Percentiles rank a stretch among this genome's conserved stretches.
Conservation (phyloP, 1,284 basidiomycete species). For the Stereum hirsutum region DNA sequence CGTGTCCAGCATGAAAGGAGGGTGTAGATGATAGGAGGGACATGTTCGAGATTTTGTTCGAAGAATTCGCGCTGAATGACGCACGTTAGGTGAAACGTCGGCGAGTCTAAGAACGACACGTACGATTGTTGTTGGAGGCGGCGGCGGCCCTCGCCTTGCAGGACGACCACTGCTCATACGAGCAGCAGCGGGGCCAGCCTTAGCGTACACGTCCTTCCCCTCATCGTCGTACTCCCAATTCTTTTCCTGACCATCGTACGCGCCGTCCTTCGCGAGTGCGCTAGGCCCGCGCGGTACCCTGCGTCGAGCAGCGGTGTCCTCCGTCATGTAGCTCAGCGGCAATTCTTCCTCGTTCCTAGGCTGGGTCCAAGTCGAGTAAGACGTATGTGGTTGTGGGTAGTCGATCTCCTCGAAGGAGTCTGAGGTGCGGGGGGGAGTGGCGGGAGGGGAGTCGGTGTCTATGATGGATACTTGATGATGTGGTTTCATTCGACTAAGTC, state of each 20-base stretch:
- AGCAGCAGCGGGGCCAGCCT: conserved; percentile 41
- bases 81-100: neutral
- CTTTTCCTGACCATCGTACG: conserved; percentile 28
- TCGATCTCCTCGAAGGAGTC: conserved; percentile 66
- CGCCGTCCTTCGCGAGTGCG: conserved; percentile 22
- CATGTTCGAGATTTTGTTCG: conserved; percentile 74
- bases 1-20: conserved; percentile 91
- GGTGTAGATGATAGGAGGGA: conserved; percentile 84
- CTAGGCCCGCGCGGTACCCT: conserved; percentile 40
- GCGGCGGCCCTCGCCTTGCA: conserved; percentile 40
- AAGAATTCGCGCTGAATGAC: conserved; percentile 63
- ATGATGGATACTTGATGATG: conserved; percentile 56
- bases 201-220: conserved; percentile 68
- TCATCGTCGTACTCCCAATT: conserved; percentile 46
- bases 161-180: conserved; percentile 48
- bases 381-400: conserved; percentile 41
- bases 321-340: conserved; percentile 62
- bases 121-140: conserved; percentile 67
- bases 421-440: conserved; percentile 27
- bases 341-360: conserved; percentile 41
- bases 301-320: conserved; percentile 54
- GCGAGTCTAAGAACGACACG: conserved; percentile 18
- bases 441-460: conserved; percentile 53
- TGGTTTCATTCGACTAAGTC: conserved; percentile 45
- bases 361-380: conserved; percentile 24